Conservation (phyloP, 2,329 filamentous ascomycete genomes). For the Stagonosporopsis rhizophila region DNA sequence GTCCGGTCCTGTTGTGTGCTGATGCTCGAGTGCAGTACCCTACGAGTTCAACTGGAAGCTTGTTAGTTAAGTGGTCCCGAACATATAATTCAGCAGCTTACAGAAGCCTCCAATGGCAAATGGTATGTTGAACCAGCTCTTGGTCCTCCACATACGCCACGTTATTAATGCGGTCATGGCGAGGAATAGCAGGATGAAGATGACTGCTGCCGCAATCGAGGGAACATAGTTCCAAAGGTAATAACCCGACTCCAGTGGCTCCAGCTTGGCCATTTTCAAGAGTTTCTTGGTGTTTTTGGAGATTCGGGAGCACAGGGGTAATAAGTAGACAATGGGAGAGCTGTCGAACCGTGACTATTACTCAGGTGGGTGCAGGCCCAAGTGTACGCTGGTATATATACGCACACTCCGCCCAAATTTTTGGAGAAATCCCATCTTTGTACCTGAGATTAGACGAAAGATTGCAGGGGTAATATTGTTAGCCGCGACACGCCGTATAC, state of each 20-base stretch:
- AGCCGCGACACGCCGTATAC: neutral
- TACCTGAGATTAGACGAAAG: neutral
- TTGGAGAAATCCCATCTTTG: no score
- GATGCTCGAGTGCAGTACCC: conserved; percentile 58
- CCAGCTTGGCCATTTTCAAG: conserved; percentile 25
- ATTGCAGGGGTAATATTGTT: neutral
- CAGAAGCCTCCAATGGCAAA: conserved; percentile 59
- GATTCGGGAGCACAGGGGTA: neutral
- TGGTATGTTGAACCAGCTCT: conserved; percentile 59
- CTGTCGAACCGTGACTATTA: neutral
- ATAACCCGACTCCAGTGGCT: conserved; percentile 7
- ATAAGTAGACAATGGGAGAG: neutral
- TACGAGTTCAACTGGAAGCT: conserved; percentile 54
- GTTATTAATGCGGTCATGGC: conserved; percentile 39
- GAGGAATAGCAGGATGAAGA: conserved; percentile 57
- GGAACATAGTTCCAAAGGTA: conserved; percentile 50
- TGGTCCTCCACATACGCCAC: conserved; percentile 22
- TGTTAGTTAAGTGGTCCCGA: neutral
- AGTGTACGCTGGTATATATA: neutral
- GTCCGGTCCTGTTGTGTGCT: conserved; percentile 44
- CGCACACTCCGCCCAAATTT: neutral
- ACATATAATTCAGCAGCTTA: conserved; percentile 33
- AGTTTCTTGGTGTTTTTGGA: neutral
- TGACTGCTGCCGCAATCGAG: conserved; percentile 53
- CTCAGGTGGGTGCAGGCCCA: neutral